phyloP scores from a whole-genome alignment of 768 basidiomycete species.

The Dendrothele bispora region DNA sequence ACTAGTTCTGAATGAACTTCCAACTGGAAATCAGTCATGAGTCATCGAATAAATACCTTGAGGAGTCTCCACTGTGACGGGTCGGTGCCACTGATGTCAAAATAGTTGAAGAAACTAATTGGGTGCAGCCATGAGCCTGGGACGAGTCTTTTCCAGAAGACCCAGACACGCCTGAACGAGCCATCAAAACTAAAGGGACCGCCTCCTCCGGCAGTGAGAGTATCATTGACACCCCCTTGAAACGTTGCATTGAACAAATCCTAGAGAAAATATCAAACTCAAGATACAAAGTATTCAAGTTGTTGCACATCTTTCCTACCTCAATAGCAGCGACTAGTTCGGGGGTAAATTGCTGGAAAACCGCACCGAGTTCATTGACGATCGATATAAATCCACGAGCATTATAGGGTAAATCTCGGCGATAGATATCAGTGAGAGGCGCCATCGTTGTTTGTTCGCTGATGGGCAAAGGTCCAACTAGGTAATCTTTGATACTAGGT shows the following conservation, averaged over 20 bases:
- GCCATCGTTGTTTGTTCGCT: slow-evolving; percentile 36
- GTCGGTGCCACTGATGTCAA: slow-evolving; percentile 58
- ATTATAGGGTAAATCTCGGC: slow-evolving; percentile 54
- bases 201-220: slow-evolving; percentile 42
- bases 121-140: slow-evolving; percentile 56
- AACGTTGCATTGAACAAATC: slow-evolving; percentile 50
- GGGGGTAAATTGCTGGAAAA: slow-evolving; percentile 31
- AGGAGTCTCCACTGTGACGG: slow-evolving; percentile 48
- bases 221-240: slow-evolving; percentile 45
- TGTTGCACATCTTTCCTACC: slow-evolving; percentile 27
- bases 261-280: slow-evolving; percentile 19
- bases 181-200: slow-evolving; percentile 65
- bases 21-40: no score
- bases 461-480: slow-evolving; percentile 59
- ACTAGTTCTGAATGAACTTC: no score
- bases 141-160: slow-evolving; percentile 47
- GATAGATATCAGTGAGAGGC: slow-evolving; percentile 51
- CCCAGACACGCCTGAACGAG: slow-evolving; percentile 54
- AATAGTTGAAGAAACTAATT: slow-evolving; percentile 54
- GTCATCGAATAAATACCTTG: no score
- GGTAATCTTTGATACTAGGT: slow-evolving; percentile 52
- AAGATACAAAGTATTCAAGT: background rate
- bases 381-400: slow-evolving; percentile 38
- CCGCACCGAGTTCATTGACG: slow-evolving; percentile 26
- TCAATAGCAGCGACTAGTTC: slow-evolving; percentile 40